Conservation (phyloP, 176 grass and related monocot genomes). For the Zoysia japonica region DNA sequence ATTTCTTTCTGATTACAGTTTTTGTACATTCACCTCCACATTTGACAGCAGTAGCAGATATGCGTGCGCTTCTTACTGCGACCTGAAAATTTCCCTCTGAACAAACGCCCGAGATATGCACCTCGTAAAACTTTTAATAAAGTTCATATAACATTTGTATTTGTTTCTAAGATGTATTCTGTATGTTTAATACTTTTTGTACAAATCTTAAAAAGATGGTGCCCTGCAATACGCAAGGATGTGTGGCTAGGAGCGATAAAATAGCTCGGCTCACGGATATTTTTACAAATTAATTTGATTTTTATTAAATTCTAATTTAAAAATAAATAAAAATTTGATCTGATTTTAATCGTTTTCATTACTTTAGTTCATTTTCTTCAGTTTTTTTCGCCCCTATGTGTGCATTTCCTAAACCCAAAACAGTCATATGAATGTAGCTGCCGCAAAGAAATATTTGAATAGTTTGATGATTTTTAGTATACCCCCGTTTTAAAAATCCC, state of each 20-base stretch:
- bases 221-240: neutral
- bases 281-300: too few species aligned
- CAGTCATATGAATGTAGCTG: neutral
- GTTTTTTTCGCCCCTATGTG: too few species aligned
- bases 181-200: neutral
- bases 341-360: too few species aligned
- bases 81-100: neutral
- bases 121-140: neutral
- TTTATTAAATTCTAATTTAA: too few species aligned
- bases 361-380: too few species aligned
- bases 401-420: too few species aligned
- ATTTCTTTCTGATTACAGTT: neutral
- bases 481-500: neutral
- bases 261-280: too few species aligned
- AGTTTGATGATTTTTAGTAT: neutral
- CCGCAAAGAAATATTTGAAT: neutral
- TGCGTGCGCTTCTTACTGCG: neutral
- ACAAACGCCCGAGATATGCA: neutral
- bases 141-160: neutral
- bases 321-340: too few species aligned
- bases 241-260: too few species aligned
- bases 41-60: neutral
- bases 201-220: neutral
- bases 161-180: neutral
- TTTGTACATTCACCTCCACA: neutral